Evolutionary conservation across 2,329 filamentous ascomycete species (phyloP).

Genomic region (Onygena corvina): DNA sequence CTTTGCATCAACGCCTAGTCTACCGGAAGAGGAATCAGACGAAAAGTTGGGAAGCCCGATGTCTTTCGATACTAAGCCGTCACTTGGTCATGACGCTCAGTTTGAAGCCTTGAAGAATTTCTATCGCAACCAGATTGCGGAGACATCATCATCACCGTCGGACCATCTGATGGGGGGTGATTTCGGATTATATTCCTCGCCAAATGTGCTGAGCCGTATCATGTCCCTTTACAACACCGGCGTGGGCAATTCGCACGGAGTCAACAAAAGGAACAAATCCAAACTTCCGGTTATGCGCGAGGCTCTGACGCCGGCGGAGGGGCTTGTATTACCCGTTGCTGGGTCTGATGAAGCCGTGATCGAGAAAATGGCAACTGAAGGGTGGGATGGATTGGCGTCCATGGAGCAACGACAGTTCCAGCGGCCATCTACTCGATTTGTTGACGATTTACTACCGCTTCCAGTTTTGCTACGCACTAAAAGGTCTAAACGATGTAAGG

Average conservation of each 20-base stretch:
- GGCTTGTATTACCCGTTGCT: conserved; percentile 51
- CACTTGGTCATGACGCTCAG: conserved; percentile 51
- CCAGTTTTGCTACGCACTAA: conserved; percentile 79
- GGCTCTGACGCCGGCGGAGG: conserved; percentile 57
- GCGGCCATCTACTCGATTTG: conserved; percentile 46
- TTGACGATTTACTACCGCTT: conserved; percentile 65
- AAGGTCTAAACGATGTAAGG: conserved; percentile 81
- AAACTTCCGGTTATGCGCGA: conserved; percentile 70
- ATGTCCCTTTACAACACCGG: conserved; percentile 73
- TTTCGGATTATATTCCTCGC: conserved; percentile 51
- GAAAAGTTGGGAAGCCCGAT: conserved; percentile 17
- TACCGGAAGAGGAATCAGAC: conserved; percentile 20
- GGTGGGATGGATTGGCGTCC: conserved; percentile 53
- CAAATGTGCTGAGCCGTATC: conserved; percentile 70
- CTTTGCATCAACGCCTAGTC: conserved; percentile 19
- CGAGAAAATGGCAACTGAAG: conserved; percentile 44
- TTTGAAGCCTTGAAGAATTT: conserved; percentile 67
- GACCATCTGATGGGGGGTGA: conserved; percentile 41
- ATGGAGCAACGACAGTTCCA: conserved; percentile 42
- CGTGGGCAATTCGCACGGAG: conserved; percentile 44
- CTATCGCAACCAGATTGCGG: conserved; percentile 66
- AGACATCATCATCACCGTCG: conserved; percentile 43
- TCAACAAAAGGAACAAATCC: conserved; percentile 49
- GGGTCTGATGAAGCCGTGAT: conserved; percentile 51
- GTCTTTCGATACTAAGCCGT: conserved; percentile 27